Conservation (phyloP, 495 filamentous ascomycete genomes). For the Poronia punctata region DNA sequence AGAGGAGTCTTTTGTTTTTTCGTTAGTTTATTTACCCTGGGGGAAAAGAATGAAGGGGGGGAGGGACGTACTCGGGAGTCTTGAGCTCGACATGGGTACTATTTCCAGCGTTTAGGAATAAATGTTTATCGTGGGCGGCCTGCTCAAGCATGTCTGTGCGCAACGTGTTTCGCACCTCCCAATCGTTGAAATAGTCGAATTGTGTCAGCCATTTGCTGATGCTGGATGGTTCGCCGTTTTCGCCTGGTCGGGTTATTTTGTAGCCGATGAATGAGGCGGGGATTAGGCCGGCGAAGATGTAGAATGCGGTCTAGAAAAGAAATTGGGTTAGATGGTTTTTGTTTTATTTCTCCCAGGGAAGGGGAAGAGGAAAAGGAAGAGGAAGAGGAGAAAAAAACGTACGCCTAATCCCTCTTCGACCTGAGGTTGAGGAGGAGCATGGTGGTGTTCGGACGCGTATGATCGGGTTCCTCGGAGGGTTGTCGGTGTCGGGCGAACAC, state of each 20-base stretch:
- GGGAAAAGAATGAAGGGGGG: background rate
- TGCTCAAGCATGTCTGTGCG: constrained; percentile 36
- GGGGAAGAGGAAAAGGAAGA: background rate
- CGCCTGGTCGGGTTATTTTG: constrained; percentile 32
- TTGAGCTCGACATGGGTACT: constrained; percentile 34
- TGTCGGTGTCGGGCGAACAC: constrained; percentile 24
- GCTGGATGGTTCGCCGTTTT: constrained; percentile 34
- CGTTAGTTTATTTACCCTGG: constrained; percentile 6
- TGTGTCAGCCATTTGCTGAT: constrained; percentile 27
- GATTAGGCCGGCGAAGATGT: constrained; percentile 29
- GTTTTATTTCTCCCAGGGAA: too few species aligned
- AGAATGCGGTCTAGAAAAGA: constrained; percentile 38
- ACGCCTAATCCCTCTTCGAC: constrained; percentile 40
- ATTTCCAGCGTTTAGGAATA: constrained; percentile 27
- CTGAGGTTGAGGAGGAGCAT: constrained; percentile 27
- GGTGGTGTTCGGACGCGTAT: constrained; percentile 39
- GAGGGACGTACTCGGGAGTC: constrained; percentile 40
- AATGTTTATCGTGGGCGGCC: constrained; percentile 43
- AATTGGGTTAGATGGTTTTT: too few species aligned
- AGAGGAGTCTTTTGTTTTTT: constrained; percentile 31
- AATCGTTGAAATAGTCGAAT: constrained; percentile 31
- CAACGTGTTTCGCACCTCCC: constrained; percentile 34
- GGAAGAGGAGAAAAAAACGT: constrained; percentile 16
- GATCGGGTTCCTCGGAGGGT: constrained; percentile 28
- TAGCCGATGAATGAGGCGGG: constrained; percentile 29